Percentiles rank a stretch among this genome's conserved stretches.
These are phyloP conservation scores for Stromatinia cepivora DNA, from an alignment of 2,329 filamentous ascomycete genomes.

Conservation along the genomic window DNA sequence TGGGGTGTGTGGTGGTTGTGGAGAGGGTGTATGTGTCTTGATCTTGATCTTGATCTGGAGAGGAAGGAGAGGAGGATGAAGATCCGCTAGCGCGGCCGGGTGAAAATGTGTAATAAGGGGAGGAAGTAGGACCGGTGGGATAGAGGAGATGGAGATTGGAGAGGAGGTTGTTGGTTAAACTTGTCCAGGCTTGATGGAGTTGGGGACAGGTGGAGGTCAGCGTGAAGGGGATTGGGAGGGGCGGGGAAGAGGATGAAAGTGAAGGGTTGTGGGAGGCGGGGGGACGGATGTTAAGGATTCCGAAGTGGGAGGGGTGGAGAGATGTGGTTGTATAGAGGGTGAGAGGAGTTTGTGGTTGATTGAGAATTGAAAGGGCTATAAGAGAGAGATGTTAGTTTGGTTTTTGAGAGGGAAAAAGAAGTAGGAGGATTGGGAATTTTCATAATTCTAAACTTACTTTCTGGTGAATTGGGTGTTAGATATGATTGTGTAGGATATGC, in stretches of 20 bases:
- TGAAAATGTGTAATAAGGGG: background rate
- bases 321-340: background rate
- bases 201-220: background rate
- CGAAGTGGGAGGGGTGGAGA: background rate
- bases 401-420: background rate
- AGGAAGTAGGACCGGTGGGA: background rate
- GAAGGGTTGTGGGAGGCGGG: background rate
- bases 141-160: background rate
- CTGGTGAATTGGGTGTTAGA: background rate
- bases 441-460: background rate
- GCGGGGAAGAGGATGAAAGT: background rate
- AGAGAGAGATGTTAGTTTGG: background rate
- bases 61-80: background rate
- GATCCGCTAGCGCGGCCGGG: background rate
- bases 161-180: background rate
- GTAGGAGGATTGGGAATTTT: background rate
- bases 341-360: background rate
- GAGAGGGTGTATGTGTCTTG: background rate
- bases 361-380: background rate
- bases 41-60: background rate
- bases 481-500: constrained; percentile 4
- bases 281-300: background rate
- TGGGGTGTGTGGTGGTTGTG: background rate
- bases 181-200: background rate
- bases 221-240: background rate